Base-by-base conservation (phyloP, 805 yeast species). In the Wickerhamomyces bisporus region DNA sequence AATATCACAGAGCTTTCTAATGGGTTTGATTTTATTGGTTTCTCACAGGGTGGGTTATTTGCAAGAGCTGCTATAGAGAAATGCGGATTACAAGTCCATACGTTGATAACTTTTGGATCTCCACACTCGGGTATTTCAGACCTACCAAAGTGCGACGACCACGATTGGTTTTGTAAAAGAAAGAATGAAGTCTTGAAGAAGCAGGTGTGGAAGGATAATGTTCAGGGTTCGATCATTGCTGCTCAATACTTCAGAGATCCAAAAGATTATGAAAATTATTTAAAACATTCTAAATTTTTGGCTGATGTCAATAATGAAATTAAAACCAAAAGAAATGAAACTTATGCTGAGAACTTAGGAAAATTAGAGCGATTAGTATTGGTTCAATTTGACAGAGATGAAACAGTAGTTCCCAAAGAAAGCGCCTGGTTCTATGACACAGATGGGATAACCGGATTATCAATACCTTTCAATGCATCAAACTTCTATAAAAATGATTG, bases 1-100 rank as follows among this genome's bases (percentile, higher is more conserved):
- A 47, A 47, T 1, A 64, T 73, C 2, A 61, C 75, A 1, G 75
- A 70, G 38, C 60, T 83, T 7, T 35, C 40, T 2, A 39, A 59
- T 25, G 89, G 89, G 0, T 80, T 83, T 52, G 80, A 82, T 54
- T 85, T 80, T 6, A 68, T 85, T 29, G 95, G 95, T 5, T 79
- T 81, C 47, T 82, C 91, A 0, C 95, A 85, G 54, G 95, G 95
- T 29, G 95, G 95, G 0, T 58, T 85, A n/a, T 78, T 85, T 43
- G 61, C 82, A n/a, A 60, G 95, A 32, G 81, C 80, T 5, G 70
- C 81, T 21, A 65, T 76, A 21, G 82, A 86, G 52, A 58, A 72
- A 18, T 85, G 91, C 57, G 47, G 36, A 12, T 26, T 68, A 53
- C 53, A 60, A 16, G 65, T 81, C 3, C 57, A 70, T 35, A 77